Conservation (phyloP, 257 asterid genomes). For the Mentha longifolia region DNA sequence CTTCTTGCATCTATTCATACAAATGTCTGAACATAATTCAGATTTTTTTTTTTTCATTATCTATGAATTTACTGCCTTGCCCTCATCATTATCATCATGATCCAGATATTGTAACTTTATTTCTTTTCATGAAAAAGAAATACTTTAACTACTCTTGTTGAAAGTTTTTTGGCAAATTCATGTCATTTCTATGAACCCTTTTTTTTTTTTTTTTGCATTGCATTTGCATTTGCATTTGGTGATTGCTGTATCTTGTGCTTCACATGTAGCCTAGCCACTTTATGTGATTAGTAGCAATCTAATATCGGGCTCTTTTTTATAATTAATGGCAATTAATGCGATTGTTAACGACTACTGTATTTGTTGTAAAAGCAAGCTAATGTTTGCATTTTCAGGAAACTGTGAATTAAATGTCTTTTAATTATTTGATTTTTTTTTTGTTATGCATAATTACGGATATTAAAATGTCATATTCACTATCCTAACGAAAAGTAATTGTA, state of each 20-base stretch:
- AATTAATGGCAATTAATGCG: neutral
- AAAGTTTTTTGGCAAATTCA: neutral
- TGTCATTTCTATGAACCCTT: neutral
- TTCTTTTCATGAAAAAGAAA: neutral
- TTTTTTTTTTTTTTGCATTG: neutral
- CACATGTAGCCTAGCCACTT: neutral
- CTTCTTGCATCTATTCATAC: neutral
- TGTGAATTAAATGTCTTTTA: neutral
- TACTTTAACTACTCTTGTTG: neutral
- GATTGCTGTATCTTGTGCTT: neutral
- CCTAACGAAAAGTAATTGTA: constrained; percentile 22
- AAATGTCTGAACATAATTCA: neutral
- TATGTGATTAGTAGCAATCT: neutral
- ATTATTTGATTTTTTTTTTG: neutral
- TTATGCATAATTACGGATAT: neutral
- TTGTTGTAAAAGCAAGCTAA: neutral
- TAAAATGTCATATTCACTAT: constrained; percentile 12
- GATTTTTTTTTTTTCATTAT: neutral
- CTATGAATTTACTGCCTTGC: constrained; percentile 1
- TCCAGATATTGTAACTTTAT: constrained; percentile 25
- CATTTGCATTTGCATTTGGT: neutral
- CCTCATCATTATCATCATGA: neutral
- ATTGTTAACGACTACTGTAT: constrained; percentile 11
- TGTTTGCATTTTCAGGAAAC: neutral
- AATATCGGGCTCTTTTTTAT: too few relatives aligned